Base-by-base conservation (phyloP, 2,329 filamentous ascomycete species). In the Alternaria metachromatica region DNA sequence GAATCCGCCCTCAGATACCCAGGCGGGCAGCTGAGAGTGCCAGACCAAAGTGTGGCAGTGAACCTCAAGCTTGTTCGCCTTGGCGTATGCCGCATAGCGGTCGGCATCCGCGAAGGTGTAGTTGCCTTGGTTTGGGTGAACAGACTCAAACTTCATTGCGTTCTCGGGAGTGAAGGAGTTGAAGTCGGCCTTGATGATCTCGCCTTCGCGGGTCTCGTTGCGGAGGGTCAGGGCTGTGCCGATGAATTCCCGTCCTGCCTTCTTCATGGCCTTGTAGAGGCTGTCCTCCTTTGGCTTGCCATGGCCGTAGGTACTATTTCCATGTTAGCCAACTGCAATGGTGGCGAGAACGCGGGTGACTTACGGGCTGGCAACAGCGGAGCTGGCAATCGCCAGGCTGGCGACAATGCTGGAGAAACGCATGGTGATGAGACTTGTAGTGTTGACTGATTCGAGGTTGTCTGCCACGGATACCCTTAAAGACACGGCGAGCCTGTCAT, bases 31-130 rank as follows among this genome's bases (percentile, higher is more conserved):
- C 53, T 82, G 80, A 43, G 70, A 77, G 68, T 82, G 75, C 81
- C 81, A 83, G 4, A 83, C 79, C 6, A 82, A 70, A 9, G 69
- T 81, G 64, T 83, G 81, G 74, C 81, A 83, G 49, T 80, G 72
- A 7, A 79, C 62, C 12, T 73, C 63, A 50, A 79, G 73, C 26
- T 76, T 72, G 66, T 82, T 77, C 54, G 75, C 71, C 50, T 68
- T 67, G 1, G 80, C 80, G 33, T 78, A 78, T 11, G 76, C 69
- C 21, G 74, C 73, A 48, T 79, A 74, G 10, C 68, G 72, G 58
- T 82, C 80, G 18, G 76, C 78, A 28, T 76, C 76, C 4, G 67
- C 68, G 49, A 78, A 81, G n/a, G 76, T 79, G 68, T 82, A 82
- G 57, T 76, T 76, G 63, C 73, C 72, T 3, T 75, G 78, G 9